Evolutionary conservation across 164 flowering plant genomes (phyloP), one percentile per base, ranked within the genome.

Genomic region (Taxillus chinensis): DNA sequence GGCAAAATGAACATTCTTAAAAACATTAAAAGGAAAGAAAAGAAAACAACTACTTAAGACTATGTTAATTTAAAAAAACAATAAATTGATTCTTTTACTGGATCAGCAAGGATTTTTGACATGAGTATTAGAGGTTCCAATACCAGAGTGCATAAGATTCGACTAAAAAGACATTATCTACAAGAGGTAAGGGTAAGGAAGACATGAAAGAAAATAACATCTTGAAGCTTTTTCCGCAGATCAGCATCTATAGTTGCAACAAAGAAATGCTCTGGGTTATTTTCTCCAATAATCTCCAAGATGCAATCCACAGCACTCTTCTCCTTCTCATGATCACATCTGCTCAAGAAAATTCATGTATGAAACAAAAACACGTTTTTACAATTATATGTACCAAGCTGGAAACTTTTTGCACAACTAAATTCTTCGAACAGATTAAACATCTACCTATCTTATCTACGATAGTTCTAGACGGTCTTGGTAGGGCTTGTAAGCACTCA

Each of bases 191-290:
- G 27, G 27, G 27, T 27, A 27, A 27, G 27, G 27, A 27, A 6
- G 12, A 45, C 39, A 59, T 41, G 63, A 15, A 27, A 39, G 38
- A 37, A 8, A 68, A 68, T 39, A 64, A 95, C 97, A 97, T 81
- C 73, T 49, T 70, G 85, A 64, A 85, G 71, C 54, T 76, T 81
- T 63, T 67, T 75, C 38, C 93, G 81, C 63, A 95, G 70, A 53
- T 87, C 84, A 16, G 62, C 66, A 57, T 95, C 96, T 70, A 91
- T 95, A 57, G 90, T 80, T 46, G 86, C 96, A 62, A 91, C 77
- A 76, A 91, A 89, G 71, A 95, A 95, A 66, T 91, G 97, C 62
- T 87, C 96, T 1, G 80, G 50, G 68, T 91, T 95, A 5, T 78
- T 82, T 60, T 77, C 82, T 58, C 93, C 93, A 69, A 95, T 77